Evolutionary conservation across 352 stramenopile species (phyloP), one percentile per base, ranked within the genome.

Genomic region (Thalassiosira mediterranea): DNA sequence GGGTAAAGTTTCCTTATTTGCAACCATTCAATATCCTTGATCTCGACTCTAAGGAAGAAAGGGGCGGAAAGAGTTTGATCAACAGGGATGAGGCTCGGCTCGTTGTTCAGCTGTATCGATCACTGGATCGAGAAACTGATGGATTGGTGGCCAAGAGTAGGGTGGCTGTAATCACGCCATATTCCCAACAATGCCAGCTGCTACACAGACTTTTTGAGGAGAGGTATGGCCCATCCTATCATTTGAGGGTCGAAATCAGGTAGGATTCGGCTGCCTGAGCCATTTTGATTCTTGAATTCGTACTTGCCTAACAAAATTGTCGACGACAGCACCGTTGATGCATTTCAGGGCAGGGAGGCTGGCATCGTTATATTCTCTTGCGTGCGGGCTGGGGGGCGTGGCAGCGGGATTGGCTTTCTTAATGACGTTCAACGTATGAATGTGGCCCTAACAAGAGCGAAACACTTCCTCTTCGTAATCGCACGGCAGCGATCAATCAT

Each of bases 361-460:
- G 88, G 93, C 46, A 88, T 97, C 25, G 89, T 98, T 0, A 88
- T 98, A 53, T 87, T 98, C 0, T 97, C 94, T 15, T 97, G 97
- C 54, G 95, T 98, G 28, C 88, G 95, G 10, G 90, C 61, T 51
- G 21, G 23, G n/a, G n/a, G 44, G 48, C 52, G 70, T 59, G 49
- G 37, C 74, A 19, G 98, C 54, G 94, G 95, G 11, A 98, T 99
- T 67, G 97, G 97, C 1, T 99, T 99, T 83, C 74, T 99, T 23
- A 97, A 88, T 37, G 97, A 99, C 76, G 83, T 94, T 21, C 90
- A 97, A 15, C 94, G 97, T 57, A 81, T 99, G 60, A 99, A 99
- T 82, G 81, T 88, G 47, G 81, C 67, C 44, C 54, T 88, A n/a
- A 88, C 81, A 13, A 29, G 81, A 59, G 65, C 66, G 42, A 78